Evolutionary conservation across 768 basidiomycete species (phyloP).

Genomic region (Pholiota conissans): DNA sequence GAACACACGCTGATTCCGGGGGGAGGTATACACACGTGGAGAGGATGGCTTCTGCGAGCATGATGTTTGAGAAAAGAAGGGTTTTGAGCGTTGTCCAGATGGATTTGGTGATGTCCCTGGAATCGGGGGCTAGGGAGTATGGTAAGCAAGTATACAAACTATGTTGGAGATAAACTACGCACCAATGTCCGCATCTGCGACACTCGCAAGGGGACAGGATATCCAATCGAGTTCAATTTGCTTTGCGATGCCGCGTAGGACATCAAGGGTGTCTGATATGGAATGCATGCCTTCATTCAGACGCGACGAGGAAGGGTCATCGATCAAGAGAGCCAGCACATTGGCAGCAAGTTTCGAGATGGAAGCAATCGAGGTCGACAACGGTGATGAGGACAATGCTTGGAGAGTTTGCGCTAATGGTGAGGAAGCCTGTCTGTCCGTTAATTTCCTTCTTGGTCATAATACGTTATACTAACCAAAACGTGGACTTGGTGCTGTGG

Average conservation of each 20-base stretch:
- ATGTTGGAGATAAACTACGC: constrained; percentile 3
- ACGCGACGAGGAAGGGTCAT: constrained; percentile 27
- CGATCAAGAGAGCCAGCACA: constrained; percentile 34
- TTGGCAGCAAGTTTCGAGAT: constrained; percentile 37
- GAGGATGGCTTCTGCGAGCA: constrained; percentile 66
- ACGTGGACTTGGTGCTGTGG: constrained; percentile 29
- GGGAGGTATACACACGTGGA: constrained; percentile 53
- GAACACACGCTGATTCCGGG: constrained; percentile 31
- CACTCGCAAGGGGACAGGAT: constrained; percentile 35
- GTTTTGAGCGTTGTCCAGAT: constrained; percentile 76
- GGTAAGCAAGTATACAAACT: background rate
- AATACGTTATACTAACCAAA: constrained; percentile 21
- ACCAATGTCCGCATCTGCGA: constrained; percentile 34
- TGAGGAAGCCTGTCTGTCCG: constrained; percentile 25
- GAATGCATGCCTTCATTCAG: constrained; percentile 30
- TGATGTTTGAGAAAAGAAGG: constrained; percentile 69
- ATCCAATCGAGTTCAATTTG: constrained; percentile 52
- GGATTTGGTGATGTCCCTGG: constrained; percentile 42
- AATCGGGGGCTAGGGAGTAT: constrained; percentile 36
- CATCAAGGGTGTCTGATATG: constrained; percentile 29
- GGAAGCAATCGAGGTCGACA: constrained; percentile 33
- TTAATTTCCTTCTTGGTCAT: background rate
- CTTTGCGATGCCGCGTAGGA: constrained; percentile 35
- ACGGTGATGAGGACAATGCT: constrained; percentile 34
- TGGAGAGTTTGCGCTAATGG: constrained; percentile 35